Evolutionary conservation across 73 alveolate genomes (phyloP).

Genomic region (Paramecium tetraurelia): DNA sequence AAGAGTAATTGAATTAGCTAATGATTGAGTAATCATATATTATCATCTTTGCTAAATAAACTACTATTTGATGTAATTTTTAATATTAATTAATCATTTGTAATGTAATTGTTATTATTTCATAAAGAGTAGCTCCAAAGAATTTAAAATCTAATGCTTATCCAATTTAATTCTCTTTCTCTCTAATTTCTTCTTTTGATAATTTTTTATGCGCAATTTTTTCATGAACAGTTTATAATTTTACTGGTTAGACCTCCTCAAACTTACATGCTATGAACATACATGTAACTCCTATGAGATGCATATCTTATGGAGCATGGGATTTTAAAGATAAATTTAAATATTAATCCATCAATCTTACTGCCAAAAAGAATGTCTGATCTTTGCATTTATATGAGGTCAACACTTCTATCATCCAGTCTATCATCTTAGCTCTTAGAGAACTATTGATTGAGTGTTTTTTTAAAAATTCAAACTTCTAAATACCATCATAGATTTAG

Average conservation of each 20-base stretch:
- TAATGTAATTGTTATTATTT: constrained; percentile 5
- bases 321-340: not conserved
- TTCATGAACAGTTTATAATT: constrained; percentile 52
- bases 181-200: constrained; percentile 51
- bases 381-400: constrained; percentile 75
- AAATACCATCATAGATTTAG: not conserved
- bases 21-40: constrained; percentile 44
- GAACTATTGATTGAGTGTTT: constrained; percentile 72
- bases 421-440: constrained; percentile 89
- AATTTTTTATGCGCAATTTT: constrained; percentile 59
- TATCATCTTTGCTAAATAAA: constrained; percentile 57
- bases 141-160: constrained; percentile 39
- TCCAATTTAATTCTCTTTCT: constrained; percentile 34
- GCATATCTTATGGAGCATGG: constrained; percentile 66
- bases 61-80: constrained; percentile 1
- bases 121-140: constrained; percentile 22
- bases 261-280: constrained; percentile 80
- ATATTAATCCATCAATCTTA: constrained; percentile 74
- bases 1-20: constrained; percentile 12
- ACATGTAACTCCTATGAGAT: constrained; percentile 72
- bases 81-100: not conserved
- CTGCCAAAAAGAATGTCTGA: constrained; percentile 87
- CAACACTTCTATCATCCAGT: constrained; percentile 96
- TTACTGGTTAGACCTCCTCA: constrained; percentile 79
- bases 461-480: constrained; percentile 15